A percentile compares a stretch with the other conserved stretches of the same genome.
These are phyloP conservation scores for Furcasterigmium furcatum DNA, from an alignment of 2,329 filamentous ascomycete species.

Conservation along the genomic window DNA sequence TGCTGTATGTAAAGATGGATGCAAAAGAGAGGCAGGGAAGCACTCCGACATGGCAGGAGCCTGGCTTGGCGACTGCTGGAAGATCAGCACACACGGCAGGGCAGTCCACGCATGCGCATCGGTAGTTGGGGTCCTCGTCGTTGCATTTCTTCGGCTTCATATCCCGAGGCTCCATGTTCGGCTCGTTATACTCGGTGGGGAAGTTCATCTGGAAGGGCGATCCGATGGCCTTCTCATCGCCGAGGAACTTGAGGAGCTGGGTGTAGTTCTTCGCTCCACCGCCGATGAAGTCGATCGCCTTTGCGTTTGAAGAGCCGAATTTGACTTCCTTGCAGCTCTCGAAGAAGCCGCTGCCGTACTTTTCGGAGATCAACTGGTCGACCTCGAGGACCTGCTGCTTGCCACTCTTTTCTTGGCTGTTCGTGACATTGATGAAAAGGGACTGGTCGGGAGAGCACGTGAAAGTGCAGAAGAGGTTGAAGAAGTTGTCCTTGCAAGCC, in stretches of 20 bases:
- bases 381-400: slow-evolving; percentile 72
- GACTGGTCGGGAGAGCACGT: slow-evolving; percentile 98
- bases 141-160: slow-evolving; percentile 85
- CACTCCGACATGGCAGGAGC: slow-evolving; percentile 77
- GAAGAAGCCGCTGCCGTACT: slow-evolving; percentile 86
- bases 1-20: slow-evolving; percentile 80
- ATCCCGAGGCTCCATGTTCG: slow-evolving; percentile 67
- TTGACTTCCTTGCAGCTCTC: slow-evolving; percentile 99
- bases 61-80: slow-evolving; percentile 66
- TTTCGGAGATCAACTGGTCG: slow-evolving; percentile 81
- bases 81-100: slow-evolving; percentile 80
- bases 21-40: slow-evolving; percentile 94
- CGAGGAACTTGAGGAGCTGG: slow-evolving; percentile 85
- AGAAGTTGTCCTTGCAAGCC: slow-evolving; percentile 98
- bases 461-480: slow-evolving; percentile 96
- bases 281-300: slow-evolving; percentile 93
- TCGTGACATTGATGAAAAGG: slow-evolving; percentile 88
- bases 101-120: slow-evolving; percentile 93
- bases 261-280: slow-evolving; percentile 90
- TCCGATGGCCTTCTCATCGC: slow-evolving; percentile 85
- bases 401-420: slow-evolving; percentile 58
- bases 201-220: slow-evolving; percentile 99
- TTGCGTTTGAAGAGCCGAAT: slow-evolving; percentile 89
- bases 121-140: slow-evolving; percentile 78
- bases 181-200: slow-evolving; percentile 58